Evolutionary conservation across 2,329 filamentous ascomycete species (phyloP), one percentile per base, ranked within the genome.

Genomic region (Talaromyces piceae): DNA sequence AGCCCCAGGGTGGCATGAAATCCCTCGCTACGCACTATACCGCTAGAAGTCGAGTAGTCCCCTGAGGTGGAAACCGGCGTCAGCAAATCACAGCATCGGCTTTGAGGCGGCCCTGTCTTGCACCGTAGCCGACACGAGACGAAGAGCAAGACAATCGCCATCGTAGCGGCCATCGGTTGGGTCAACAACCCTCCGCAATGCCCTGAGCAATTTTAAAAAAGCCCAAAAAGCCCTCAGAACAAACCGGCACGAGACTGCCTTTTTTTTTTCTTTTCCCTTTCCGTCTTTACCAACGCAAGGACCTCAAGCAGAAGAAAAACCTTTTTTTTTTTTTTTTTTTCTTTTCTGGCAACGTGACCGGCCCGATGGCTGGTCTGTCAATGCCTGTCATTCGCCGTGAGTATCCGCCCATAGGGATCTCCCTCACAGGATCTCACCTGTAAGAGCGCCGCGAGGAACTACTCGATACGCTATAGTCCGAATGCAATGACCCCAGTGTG

Each of bases 21-120:
- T 37, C 33, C 33, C 33, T 37, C 33, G 20, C n/a, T 37, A 28
- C 26, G 6, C 5, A 37, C 16, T 37, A 37, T 5, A 37, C 31
- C 16, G 6, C 8, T 23, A 25, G 20, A 5, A 41, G 23, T 7
- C 13, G 22, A 41, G 20, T 11, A 12, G 20, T 41, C 20, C 39
- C 39, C n/a, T n/a, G n/a, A n/a, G n/a, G n/a, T n/a, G n/a, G n/a
- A n/a, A n/a, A 43, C 39, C 20, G 5, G 20, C 13, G 5, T 22
- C 39, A 43, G 39, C 39, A 43, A 43, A 43, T 43, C 39, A 43
- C 25, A 12, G 23, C 39, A 25, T 43, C 39, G 39, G 39, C 39
- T 23, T 43, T 25, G 16, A 7, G 18, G 5, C 7, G 9, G 37
- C 37, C 13, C 23, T 13, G 11, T 22, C n/a, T 2, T 26, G 20